A percentile compares a stretch with the other conserved stretches of the same genome.
phyloP scores from a whole-genome alignment of 805 yeast species.

The Yarrowia alimentaria region DNA sequence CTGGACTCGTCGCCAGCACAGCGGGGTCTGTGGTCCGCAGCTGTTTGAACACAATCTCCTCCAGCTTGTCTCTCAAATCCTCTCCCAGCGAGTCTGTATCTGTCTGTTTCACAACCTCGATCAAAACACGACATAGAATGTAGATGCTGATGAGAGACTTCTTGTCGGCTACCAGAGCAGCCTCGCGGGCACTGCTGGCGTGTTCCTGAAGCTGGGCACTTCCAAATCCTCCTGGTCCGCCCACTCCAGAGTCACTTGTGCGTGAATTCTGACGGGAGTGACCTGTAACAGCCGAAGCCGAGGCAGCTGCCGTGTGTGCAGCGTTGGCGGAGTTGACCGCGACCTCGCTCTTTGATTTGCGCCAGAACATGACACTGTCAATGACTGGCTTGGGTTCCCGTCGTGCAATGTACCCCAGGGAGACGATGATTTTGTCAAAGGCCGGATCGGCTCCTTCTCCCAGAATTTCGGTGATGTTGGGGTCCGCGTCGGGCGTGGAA shows the following conservation, averaged over 20 bases:
- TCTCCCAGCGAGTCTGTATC: conserved; percentile 71
- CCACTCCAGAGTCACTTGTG: conserved; percentile 6
- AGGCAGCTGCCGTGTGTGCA: conserved; percentile 46
- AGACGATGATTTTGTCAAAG: conserved; percentile 80
- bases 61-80: conserved; percentile 77
- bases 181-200: conserved; percentile 39
- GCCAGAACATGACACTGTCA: conserved; percentile 98
- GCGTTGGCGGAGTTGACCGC: conserved; percentile 62
- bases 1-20: conserved; percentile 60
- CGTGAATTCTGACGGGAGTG: conserved; percentile 21
- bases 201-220: conserved; percentile 25
- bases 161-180: conserved; percentile 80
- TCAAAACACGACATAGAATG: conserved; percentile 83
- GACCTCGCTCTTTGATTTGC: conserved; percentile 86
- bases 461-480: conserved; percentile 72
- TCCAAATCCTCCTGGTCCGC: conserved; percentile 1
- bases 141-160: conserved; percentile 84
- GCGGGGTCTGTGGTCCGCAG: conserved; percentile 82
- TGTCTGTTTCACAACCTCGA: conserved; percentile 88
- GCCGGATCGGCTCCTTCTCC: conserved; percentile 83
- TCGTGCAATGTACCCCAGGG: conserved; percentile 87
- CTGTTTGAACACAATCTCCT: conserved; percentile 91
- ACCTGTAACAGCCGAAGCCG: conserved; percentile 32
- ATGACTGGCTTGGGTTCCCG: conserved; percentile 92
- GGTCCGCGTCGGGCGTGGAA: conserved; percentile 65